A percentile compares a stretch with the other conserved stretches of the same genome.
Conservation (phyloP, 805 yeast genomes). For the Schizosaccharomyces octosporus region DNA sequence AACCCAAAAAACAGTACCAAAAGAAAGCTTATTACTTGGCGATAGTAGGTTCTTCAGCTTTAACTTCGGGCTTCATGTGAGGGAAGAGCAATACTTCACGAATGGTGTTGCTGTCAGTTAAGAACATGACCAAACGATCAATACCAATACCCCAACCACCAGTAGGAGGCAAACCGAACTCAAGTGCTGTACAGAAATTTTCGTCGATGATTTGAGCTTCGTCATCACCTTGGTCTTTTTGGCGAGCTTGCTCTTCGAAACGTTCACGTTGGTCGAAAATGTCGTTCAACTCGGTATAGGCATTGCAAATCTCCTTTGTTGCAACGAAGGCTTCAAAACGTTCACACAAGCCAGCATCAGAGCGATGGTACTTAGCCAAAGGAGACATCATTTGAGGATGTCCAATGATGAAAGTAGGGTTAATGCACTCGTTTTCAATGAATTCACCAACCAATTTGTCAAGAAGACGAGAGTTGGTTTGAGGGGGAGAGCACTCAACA, state of each 20-base stretch:
- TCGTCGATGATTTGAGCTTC: slow-evolving; percentile 95
- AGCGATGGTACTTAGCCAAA: slow-evolving; percentile 84
- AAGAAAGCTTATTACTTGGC: background rate
- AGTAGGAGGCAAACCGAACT: slow-evolving; percentile 96
- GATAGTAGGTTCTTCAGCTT: background rate
- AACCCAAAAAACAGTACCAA: background rate
- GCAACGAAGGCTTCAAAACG: slow-evolving; percentile 96
- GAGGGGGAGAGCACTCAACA: slow-evolving; percentile 54
- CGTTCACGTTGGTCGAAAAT: slow-evolving; percentile 95
- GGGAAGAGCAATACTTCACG: slow-evolving; percentile 97
- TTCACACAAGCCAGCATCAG: slow-evolving; percentile 84
- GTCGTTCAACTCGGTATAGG: slow-evolving; percentile 95
- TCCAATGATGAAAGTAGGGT: slow-evolving; percentile 93
- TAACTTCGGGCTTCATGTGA: slow-evolving; percentile 76
- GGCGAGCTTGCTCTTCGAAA: slow-evolving; percentile 96
- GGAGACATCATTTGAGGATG: slow-evolving; percentile 99
- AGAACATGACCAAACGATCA: slow-evolving; percentile 92
- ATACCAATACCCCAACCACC: slow-evolving; percentile 99
- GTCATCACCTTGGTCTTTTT: slow-evolving; percentile 96
- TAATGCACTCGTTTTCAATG: slow-evolving; percentile 69
- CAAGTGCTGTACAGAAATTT: slow-evolving; percentile 89
- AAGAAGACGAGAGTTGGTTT: slow-evolving; percentile 95
- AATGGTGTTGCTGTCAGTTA: slow-evolving; percentile 85
- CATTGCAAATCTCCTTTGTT: slow-evolving; percentile 92
- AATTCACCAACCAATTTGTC: slow-evolving; percentile 93